Evolutionary conservation across 257 asterid genomes (phyloP), one percentile per base, ranked within the genome.

Genomic region (Solanum stenotomum): DNA sequence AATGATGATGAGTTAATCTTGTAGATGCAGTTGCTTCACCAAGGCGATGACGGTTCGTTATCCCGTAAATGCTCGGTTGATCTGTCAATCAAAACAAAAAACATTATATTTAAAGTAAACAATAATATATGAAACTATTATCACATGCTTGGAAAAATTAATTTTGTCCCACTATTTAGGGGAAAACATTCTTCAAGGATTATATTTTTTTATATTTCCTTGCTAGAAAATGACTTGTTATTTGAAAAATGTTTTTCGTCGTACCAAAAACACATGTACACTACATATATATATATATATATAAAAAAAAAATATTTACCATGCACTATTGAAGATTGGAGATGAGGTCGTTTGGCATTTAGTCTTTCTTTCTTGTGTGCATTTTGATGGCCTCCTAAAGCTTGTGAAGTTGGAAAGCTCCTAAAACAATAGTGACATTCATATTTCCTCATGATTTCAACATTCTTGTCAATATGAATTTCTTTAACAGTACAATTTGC

Each of bases 381-480:
- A 89, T 96, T 96, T 86, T 96, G 99, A 33, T 96, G 99, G 68
- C 99, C 99, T 23, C 99, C 99, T 1, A 96, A 94, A 10, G 99
- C 99, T 89, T 96, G 99, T 3, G 99, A 95, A 12, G 99, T 96
- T 0, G 98, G 98, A 93, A 96, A 96, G 92, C 93, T 94, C 78
- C 97, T 88, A 88, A 95, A 93, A 88, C 99, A 96, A 90, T 94
- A 96, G 37, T 96, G 98, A 91, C 99, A 96, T 79, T 94, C 99
- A 88, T 94, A 96, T 83, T 91, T 94, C 46, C 96, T 27, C 56
- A 0, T 79, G 15, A 89, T 90, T 81, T 90, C 92, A 3, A 88
- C 91, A 1, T 70, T 89, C 33, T 72, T 88, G 23, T 63, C 84
- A 14, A 87, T 27, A 46, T 29, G 27, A 27, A 1, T 49, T 33